Evolutionary conservation across 2,329 filamentous ascomycete species (phyloP).

Genomic region (Alternaria sp.): DNA sequence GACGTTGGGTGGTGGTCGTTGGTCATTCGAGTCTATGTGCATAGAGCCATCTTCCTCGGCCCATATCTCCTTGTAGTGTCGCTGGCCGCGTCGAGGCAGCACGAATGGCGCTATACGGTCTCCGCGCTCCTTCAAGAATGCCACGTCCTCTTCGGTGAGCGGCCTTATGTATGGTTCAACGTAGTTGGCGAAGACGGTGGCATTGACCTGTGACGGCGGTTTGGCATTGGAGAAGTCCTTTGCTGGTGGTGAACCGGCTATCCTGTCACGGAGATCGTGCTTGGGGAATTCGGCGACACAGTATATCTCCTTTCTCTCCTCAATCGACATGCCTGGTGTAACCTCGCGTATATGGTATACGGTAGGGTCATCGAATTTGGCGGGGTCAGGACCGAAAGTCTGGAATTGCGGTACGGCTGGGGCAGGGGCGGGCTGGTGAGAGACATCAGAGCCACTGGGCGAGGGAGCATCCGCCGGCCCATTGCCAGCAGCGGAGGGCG

Average conservation of each 20-base stretch:
- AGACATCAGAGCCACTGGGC: conserved; percentile 61
- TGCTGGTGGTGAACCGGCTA: conserved; percentile 88
- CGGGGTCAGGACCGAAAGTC: conserved; percentile 91
- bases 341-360: conserved; percentile 89
- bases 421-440: conserved; percentile 67
- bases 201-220: conserved; percentile 91
- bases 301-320: conserved; percentile 88
- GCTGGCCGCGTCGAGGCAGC: conserved; percentile 83
- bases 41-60: conserved; percentile 89
- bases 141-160: conserved; percentile 91
- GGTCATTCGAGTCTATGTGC: conserved; percentile 72
- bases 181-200: conserved; percentile 90
- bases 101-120: conserved; percentile 85
- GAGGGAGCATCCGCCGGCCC: conserved; percentile 71
- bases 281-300: conserved; percentile 85
- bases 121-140: conserved; percentile 86
- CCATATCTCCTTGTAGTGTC: conserved; percentile 90
- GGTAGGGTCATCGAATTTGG: conserved; percentile 89
- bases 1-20: conserved; percentile 79
- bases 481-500: conserved; percentile 58
- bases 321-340: conserved; percentile 76
- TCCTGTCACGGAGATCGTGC: conserved; percentile 81
- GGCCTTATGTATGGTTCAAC: conserved; percentile 90
- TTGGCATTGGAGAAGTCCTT: conserved; percentile 96
- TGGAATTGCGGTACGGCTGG: conserved; percentile 76